Evolutionary conservation across 1,284 basidiomycete genomes (phyloP).

Genomic region (Gymnopus androsaceus): DNA sequence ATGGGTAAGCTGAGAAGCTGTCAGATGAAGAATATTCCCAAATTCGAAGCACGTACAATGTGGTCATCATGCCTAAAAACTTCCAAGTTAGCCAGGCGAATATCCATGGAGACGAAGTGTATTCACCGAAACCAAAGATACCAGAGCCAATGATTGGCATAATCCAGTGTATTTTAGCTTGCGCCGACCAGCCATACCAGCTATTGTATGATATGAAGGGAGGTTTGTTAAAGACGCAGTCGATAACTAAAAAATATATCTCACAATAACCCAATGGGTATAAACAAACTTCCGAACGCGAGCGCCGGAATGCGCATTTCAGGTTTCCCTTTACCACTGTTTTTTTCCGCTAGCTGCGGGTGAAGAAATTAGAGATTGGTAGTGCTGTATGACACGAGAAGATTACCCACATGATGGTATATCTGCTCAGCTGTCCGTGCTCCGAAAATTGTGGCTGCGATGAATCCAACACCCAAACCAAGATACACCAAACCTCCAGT

Average conservation of each 20-base stretch:
- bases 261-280: slow-evolving; percentile 72
- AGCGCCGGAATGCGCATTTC: slow-evolving; percentile 72
- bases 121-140: slow-evolving; percentile 32
- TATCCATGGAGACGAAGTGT: neutral
- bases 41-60: slow-evolving; percentile 37
- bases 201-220: slow-evolving; percentile 30
- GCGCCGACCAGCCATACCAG: slow-evolving; percentile 62
- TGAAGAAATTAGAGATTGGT: neutral
- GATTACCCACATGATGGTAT: slow-evolving; percentile 48
- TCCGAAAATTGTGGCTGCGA: slow-evolving; percentile 48
- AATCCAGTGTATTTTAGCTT: slow-evolving; percentile 51
- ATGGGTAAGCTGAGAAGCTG: slow-evolving; percentile 52
- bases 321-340: slow-evolving; percentile 66
- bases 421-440: slow-evolving; percentile 50
- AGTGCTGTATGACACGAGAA: neutral
- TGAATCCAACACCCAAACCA: slow-evolving; percentile 62
- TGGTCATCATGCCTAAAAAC: slow-evolving; percentile 50
- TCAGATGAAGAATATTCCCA: neutral
- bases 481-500: slow-evolving; percentile 58
- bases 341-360: slow-evolving; percentile 53
- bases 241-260: slow-evolving; percentile 31
- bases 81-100: neutral
- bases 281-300: slow-evolving; percentile 69
- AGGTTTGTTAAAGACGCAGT: neutral
- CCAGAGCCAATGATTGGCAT: slow-evolving; percentile 55